Evolutionary conservation across 202 grass and related monocot genomes (phyloP).

Genomic region (Dendrocalamus latiflorus): DNA sequence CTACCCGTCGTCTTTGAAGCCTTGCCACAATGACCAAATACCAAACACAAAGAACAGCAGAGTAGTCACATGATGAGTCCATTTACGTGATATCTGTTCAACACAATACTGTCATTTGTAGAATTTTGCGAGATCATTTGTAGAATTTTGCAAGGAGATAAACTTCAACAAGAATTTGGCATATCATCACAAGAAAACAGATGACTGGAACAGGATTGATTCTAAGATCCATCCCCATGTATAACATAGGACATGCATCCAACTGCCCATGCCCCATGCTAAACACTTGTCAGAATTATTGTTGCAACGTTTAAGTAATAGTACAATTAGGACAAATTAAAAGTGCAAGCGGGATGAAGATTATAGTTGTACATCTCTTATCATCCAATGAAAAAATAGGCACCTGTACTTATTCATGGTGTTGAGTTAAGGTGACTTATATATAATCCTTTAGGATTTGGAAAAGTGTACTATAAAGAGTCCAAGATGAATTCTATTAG

Average conservation of each 20-base stretch:
- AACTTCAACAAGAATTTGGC: not conserved
- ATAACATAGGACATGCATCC: not conserved
- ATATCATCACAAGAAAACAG: not conserved
- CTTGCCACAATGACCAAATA: constrained; percentile 95
- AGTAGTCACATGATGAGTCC: constrained; percentile 93
- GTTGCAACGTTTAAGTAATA: not conserved
- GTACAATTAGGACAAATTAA: not conserved
- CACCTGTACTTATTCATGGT: too few species aligned
- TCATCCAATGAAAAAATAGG: not conserved
- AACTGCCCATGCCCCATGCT: not conserved
- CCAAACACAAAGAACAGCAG: constrained; percentile 87
- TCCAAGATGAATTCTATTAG: too few species aligned
- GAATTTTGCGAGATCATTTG: not conserved
- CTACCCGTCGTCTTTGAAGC: constrained; percentile 84
- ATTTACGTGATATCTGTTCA: constrained; percentile 91
- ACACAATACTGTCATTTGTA: constrained; percentile 18
- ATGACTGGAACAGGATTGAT: not conserved
- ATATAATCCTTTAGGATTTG: too few species aligned
- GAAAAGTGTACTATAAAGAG: too few species aligned
- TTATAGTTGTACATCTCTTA: not conserved
- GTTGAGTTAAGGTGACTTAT: too few species aligned
- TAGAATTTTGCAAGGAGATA: not conserved
- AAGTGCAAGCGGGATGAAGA: not conserved
- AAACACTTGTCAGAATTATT: not conserved
- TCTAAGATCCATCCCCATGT: not conserved